Conservation (phyloP, 1,284 basidiomycete species). For the Austroboletus novae-zelandiae region DNA sequence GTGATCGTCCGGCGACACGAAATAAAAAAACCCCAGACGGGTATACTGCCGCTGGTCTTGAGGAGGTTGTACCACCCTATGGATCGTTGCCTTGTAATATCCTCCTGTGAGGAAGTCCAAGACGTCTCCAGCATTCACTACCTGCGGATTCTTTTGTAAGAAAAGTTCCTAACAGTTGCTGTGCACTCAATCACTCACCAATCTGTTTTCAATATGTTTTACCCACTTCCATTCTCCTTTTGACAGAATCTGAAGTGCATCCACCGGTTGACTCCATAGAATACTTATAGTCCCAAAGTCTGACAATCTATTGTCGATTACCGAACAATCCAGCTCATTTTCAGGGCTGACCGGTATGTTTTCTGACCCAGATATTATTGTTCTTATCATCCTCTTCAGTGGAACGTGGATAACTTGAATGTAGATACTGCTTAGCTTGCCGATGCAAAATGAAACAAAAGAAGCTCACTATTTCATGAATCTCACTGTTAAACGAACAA, state of each 20-base stretch:
- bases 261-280: constrained; percentile 60
- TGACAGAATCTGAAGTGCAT: constrained; percentile 55
- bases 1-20: constrained; percentile 35
- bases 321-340: not conserved
- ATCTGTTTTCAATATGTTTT: constrained; percentile 56
- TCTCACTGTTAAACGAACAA: constrained; percentile 34
- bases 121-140: constrained; percentile 59
- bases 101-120: constrained; percentile 56
- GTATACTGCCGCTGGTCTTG: constrained; percentile 39
- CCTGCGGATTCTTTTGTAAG: constrained; percentile 22
- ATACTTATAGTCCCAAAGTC: constrained; percentile 60
- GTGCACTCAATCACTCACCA: constrained; percentile 36
- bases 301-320: constrained; percentile 17
- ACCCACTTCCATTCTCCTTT: constrained; percentile 57
- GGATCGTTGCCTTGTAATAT: constrained; percentile 47
- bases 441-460: not conserved
- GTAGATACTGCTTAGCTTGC: not conserved
- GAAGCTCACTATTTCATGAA: constrained; percentile 45
- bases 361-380: constrained; percentile 59
- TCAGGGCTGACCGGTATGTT: constrained; percentile 49
- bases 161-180: not conserved
- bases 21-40: constrained; percentile 47
- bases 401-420: constrained; percentile 40
- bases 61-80: constrained; percentile 44
- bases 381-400: constrained; percentile 54